These are phyloP conservation scores for Orbilia ellipsospora DNA, from an alignment of 2,329 filamentous ascomycete species.

Conservation along the genomic window DNA sequence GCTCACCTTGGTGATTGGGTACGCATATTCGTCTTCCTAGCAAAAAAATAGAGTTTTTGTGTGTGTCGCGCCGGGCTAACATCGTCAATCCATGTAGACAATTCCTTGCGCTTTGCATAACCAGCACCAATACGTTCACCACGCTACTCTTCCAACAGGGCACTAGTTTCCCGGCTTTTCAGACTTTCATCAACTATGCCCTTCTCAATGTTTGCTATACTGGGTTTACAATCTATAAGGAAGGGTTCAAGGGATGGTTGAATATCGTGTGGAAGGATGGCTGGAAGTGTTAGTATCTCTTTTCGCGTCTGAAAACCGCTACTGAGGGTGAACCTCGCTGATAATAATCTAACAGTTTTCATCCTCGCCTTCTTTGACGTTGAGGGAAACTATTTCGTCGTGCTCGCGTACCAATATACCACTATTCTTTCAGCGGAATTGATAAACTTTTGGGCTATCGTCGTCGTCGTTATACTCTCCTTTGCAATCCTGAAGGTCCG, in stretches of 20 bases:
- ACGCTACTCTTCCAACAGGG: slow-evolving; percentile 74
- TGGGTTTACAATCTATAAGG: slow-evolving; percentile 78
- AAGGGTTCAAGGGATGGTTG: slow-evolving; percentile 78
- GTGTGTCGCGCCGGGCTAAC: neutral
- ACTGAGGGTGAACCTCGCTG: neutral
- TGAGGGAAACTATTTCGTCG: slow-evolving; percentile 97
- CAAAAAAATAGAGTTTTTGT: neutral
- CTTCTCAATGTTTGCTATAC: slow-evolving; percentile 85
- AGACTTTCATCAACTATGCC: slow-evolving; percentile 94
- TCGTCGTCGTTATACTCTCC: slow-evolving; percentile 86
- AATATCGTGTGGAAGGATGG: slow-evolving; percentile 75
- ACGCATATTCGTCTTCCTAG: slow-evolving; percentile 58
- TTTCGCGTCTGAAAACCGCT: neutral
- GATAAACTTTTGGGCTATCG: slow-evolving; percentile 98
- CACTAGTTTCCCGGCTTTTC: slow-evolving; percentile 91
- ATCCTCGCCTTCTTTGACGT: slow-evolving; percentile 94
- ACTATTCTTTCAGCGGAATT: slow-evolving; percentile 93
- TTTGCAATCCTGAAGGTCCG: slow-evolving; percentile 85
- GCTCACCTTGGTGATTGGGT: slow-evolving; percentile 80
- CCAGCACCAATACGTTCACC: slow-evolving; percentile 89
- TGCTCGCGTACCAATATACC: slow-evolving; percentile 91
- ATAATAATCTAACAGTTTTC: slow-evolving; percentile 68
- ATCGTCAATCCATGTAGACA: slow-evolving; percentile 67
- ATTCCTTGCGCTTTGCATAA: slow-evolving; percentile 87
- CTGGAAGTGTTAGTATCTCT: slow-evolving; percentile 77